These are phyloP conservation scores for Alliaria petiolata DNA, from an alignment of 345 rosid species.

Conservation along the genomic window DNA sequence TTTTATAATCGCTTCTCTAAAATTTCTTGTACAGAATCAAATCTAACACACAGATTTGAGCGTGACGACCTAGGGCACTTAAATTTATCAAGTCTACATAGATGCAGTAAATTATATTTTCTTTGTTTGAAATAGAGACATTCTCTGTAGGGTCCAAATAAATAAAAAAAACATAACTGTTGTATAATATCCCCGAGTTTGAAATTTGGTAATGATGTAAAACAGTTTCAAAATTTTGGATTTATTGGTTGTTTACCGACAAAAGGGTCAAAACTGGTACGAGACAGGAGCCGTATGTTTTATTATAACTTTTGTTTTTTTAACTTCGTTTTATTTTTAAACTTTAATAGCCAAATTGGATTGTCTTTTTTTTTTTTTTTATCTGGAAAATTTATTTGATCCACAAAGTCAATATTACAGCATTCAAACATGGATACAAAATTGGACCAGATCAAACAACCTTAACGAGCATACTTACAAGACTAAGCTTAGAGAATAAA, in stretches of 20 bases:
- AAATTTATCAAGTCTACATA: constrained; percentile 7
- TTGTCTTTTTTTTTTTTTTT: too few relatives aligned
- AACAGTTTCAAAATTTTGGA: neutral
- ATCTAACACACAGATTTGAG: constrained; percentile 35
- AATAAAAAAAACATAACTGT: neutral
- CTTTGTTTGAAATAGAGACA: constrained; percentile 3
- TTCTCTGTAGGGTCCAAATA: constrained; percentile 20
- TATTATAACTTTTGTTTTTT: too few relatives aligned
- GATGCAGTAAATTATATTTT: constrained; percentile 1
- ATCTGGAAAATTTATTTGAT: too few relatives aligned
- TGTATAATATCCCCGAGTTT: neutral
- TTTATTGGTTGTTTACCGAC: constrained; percentile 25
- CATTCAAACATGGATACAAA: too few relatives aligned
- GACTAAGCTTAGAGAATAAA: too few relatives aligned
- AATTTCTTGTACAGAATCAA: constrained; percentile 22
- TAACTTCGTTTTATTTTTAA: too few relatives aligned
- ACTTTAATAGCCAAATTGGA: neutral
- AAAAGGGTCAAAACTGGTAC: constrained; percentile 20
- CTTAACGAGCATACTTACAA: too few relatives aligned
- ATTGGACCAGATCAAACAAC: too few relatives aligned
- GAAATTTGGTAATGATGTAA: neutral
- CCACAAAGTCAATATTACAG: too few relatives aligned
- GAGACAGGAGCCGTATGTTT: constrained; percentile 24
- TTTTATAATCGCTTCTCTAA: constrained; percentile 12
- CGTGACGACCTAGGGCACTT: constrained; percentile 18